Conservation (phyloP, 2,329 filamentous ascomycete genomes). For the Aureobasidium mangrovei region DNA sequence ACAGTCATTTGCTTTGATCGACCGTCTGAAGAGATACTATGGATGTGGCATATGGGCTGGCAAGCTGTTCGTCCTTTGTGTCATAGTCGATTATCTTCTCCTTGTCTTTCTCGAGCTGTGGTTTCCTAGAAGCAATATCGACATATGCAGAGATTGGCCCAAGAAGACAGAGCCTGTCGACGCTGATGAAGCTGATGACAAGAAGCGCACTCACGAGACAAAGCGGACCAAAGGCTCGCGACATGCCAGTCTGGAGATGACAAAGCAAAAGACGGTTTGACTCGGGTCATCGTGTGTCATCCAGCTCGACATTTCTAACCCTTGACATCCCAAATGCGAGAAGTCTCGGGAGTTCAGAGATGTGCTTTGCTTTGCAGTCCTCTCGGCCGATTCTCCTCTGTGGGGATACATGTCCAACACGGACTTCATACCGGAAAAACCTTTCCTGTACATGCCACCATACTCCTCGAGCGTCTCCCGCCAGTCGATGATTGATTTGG, state of each 20-base stretch:
- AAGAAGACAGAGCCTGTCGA: conserved; percentile 48
- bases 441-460: no score
- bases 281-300: not conserved
- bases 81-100: conserved; percentile 86
- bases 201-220: not conserved
- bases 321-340: not conserved
- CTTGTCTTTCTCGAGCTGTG: conserved; percentile 82
- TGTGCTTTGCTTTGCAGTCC: no score
- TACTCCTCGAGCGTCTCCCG: no score
- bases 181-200: not conserved
- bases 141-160: conserved; percentile 86
- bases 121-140: conserved; percentile 76
- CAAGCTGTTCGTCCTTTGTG: conserved; percentile 91
- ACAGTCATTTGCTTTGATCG: conserved; percentile 85
- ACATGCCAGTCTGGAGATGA: not conserved
- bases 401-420: no score
- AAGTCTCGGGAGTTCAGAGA: no score
- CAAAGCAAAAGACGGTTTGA: not conserved
- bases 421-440: no score
- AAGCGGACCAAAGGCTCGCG: not conserved
- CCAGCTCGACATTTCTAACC: not conserved
- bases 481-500: no score
- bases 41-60: conserved; percentile 98
- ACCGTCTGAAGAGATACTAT: conserved; percentile 91
- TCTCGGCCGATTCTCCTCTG: no score